phyloP scores from a whole-genome alignment of 345 rosid genomes.

The Acer saccharum region DNA sequence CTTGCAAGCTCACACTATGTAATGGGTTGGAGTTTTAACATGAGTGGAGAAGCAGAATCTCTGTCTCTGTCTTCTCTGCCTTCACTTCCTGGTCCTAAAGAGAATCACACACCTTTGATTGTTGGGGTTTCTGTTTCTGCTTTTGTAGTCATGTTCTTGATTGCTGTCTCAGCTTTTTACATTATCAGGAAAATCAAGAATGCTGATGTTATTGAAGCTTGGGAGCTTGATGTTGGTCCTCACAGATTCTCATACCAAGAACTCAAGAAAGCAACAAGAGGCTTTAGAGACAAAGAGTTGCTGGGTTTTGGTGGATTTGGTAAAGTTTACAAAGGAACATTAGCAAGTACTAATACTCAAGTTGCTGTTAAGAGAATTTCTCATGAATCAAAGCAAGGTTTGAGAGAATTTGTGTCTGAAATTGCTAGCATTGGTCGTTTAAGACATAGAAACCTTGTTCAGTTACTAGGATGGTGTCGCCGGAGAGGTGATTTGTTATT shows the following conservation, averaged over 20 bases:
- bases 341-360: slow-evolving; percentile 47
- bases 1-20: slow-evolving; percentile 77
- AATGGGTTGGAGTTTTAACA: slow-evolving; percentile 85
- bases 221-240: slow-evolving; percentile 88
- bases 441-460: slow-evolving; percentile 88
- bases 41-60: slow-evolving; percentile 66
- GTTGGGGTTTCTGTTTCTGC: slow-evolving; percentile 43
- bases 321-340: slow-evolving; percentile 74
- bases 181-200: slow-evolving; percentile 44
- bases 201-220: slow-evolving; percentile 64
- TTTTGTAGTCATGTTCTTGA: slow-evolving; percentile 28
- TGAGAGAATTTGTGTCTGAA: slow-evolving; percentile 81
- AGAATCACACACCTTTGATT: slow-evolving; percentile 33
- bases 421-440: slow-evolving; percentile 83
- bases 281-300: slow-evolving; percentile 77
- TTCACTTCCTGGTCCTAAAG: slow-evolving; percentile 45
- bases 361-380: slow-evolving; percentile 82
- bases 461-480: slow-evolving; percentile 83
- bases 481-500: slow-evolving; percentile 58
- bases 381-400: slow-evolving; percentile 81
- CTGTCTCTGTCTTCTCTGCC: slow-evolving; percentile 65
- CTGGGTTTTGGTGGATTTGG: slow-evolving; percentile 92
- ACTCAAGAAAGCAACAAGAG: slow-evolving; percentile 74
- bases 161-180: slow-evolving; percentile 37
- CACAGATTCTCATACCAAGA: slow-evolving; percentile 77